These are phyloP conservation scores for Kandelia obovata DNA, from an alignment of 345 rosid species.

Conservation along the genomic window DNA sequence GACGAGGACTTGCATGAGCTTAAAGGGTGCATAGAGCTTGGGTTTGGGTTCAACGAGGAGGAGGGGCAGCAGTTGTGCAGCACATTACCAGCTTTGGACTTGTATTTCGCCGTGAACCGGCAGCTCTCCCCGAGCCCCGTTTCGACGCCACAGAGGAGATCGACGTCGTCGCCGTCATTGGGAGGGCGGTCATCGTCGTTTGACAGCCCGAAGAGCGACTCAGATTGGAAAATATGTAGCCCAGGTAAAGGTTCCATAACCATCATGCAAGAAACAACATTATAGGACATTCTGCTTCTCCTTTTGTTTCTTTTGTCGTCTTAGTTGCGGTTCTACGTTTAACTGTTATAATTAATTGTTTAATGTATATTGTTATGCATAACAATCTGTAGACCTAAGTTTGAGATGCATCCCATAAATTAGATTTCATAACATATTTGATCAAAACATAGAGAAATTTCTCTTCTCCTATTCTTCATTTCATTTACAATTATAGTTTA, in stretches of 20 bases:
- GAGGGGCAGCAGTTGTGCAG: conserved; percentile 62
- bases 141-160: conserved; percentile 59
- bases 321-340: too few species aligned
- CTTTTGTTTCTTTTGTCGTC: too few species aligned
- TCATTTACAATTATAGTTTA: too few species aligned
- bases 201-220: conserved; percentile 58
- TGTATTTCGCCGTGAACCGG: conserved; percentile 86
- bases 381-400: too few species aligned
- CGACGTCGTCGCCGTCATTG: conserved; percentile 33
- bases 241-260: conserved; percentile 43
- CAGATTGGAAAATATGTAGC: conserved; percentile 70
- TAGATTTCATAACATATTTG: too few species aligned
- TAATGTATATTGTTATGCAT: too few species aligned
- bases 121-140: conserved; percentile 66
- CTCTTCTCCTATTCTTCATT: too few species aligned
- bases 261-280: too few species aligned
- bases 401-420: too few species aligned
- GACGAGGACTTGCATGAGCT: conserved; percentile 82
- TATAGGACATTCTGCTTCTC: too few species aligned
- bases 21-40: conserved; percentile 91
- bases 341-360: too few species aligned
- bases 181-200: conserved; percentile 59
- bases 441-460: too few species aligned
- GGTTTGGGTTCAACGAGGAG: conserved; percentile 88
- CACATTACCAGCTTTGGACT: conserved; percentile 84